These are phyloP conservation scores for Pleurotus sapidus DNA, from an alignment of 768 basidiomycete species.

Conservation along the genomic window DNA sequence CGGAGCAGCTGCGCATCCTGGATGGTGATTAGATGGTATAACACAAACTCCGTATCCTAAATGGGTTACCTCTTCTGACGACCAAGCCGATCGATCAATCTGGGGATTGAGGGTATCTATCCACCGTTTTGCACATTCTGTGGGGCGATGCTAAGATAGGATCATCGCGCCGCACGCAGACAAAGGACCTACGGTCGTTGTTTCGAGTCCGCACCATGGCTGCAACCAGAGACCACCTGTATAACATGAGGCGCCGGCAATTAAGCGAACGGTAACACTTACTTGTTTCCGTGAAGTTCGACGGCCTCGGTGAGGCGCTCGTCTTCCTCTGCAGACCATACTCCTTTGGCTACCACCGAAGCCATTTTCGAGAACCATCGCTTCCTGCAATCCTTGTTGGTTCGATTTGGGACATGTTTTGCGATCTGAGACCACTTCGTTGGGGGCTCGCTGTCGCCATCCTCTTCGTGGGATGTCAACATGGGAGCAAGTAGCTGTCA, in stretches of 20 bases:
- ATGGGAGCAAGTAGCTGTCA: too few relatives aligned
- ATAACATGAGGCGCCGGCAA: neutral
- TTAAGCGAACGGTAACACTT: constrained; percentile 8
- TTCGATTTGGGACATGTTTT: constrained; percentile 59
- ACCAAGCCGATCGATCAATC: constrained; percentile 60
- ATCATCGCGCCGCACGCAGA: neutral
- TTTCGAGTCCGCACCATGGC: constrained; percentile 54
- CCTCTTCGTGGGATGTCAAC: constrained; percentile 33
- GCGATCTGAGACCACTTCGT: neutral
- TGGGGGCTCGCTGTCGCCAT: constrained; percentile 52
- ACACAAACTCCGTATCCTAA: too few relatives aligned
- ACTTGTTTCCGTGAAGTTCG: constrained; percentile 55
- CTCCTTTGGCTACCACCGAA: constrained; percentile 58
- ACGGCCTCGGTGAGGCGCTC: constrained; percentile 57
- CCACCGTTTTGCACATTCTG: constrained; percentile 64
- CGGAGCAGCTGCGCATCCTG: constrained; percentile 53
- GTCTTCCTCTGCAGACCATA: constrained; percentile 61
- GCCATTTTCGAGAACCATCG: constrained; percentile 66
- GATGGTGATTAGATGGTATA: constrained; percentile 4
- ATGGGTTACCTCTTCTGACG: constrained; percentile 43
- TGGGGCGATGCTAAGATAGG: constrained; percentile 2
- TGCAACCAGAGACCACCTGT: constrained; percentile 60
- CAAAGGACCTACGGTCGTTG: constrained; percentile 48
- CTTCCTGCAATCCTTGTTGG: constrained; percentile 64
- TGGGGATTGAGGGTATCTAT: constrained; percentile 59